Percentiles rank a stretch among this genome's conserved stretches.
Evolutionary conservation across 768 basidiomycete species (phyloP).

Genomic region (Nevesoporus exiguus): DNA sequence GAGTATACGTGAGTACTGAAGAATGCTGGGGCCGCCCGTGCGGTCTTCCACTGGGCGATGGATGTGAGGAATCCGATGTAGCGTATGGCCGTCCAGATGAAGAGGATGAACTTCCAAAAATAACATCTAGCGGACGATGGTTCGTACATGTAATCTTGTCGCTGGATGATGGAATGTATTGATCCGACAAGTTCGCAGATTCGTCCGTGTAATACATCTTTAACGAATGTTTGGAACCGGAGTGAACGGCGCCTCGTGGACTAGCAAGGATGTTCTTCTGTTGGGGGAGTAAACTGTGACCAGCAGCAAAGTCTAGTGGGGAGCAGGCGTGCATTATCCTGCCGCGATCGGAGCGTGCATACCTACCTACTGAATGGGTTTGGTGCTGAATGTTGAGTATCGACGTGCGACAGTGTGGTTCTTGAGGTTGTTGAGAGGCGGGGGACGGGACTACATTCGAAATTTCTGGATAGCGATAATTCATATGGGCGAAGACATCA

Average conservation of each 20-base stretch:
- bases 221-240: background rate
- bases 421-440: slow-evolving; percentile 1
- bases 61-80: background rate
- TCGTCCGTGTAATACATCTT: background rate
- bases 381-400: background rate
- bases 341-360: background rate
- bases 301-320: background rate
- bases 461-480: slow-evolving; percentile 15
- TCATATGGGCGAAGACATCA: slow-evolving; percentile 10
- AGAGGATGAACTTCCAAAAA: slow-evolving; percentile 15
- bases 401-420: background rate
- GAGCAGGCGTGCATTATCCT: background rate
- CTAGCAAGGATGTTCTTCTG: background rate
- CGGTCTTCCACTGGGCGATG: background rate
- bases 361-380: background rate
- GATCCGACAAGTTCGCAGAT: slow-evolving; percentile 13
- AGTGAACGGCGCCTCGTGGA: background rate
- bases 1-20: slow-evolving; percentile 15
- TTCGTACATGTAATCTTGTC: slow-evolving; percentile 28
- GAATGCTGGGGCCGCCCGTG: background rate
- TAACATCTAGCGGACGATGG: slow-evolving; percentile 27
- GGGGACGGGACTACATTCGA: background rate
- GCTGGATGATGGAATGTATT: slow-evolving; percentile 27
- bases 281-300: background rate
- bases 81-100: background rate